A percentile compares a stretch with the other conserved stretches of the same genome.
Conservation (phyloP, 2,329 filamentous ascomycete species). For the Magnaporthiopsis incrustans region DNA sequence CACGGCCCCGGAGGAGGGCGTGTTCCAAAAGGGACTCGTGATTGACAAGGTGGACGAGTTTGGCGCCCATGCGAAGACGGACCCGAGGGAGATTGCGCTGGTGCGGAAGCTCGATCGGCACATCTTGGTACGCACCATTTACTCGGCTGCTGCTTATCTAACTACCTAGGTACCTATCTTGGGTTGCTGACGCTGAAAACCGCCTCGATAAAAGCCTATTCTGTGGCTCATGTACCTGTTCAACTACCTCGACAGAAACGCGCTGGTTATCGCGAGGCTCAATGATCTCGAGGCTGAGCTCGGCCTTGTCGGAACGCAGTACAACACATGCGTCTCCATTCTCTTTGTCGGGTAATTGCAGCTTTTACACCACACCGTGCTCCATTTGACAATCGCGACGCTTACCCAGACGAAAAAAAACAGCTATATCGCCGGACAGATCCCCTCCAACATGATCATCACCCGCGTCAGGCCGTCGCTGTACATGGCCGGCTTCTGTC, state of each 20-base stretch:
- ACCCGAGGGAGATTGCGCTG: slow-evolving; percentile 3
- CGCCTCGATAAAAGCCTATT: not conserved
- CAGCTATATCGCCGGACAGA: slow-evolving; percentile 44
- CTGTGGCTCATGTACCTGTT: slow-evolving; percentile 7
- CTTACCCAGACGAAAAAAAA: not conserved
- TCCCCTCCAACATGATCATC: slow-evolving; percentile 28
- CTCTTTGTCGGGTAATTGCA: slow-evolving; percentile 8
- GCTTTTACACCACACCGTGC: not conserved
- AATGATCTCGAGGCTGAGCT: slow-evolving; percentile 6
- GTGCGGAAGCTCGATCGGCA: slow-evolving; percentile 3
- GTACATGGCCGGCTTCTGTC: slow-evolving; percentile 31
- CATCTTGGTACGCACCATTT: slow-evolving; percentile 4
- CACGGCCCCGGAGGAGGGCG: not conserved
- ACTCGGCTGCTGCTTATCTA: no score
- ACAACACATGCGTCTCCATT: slow-evolving; percentile 9
- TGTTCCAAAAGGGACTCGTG: not conserved
- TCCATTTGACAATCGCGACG: not conserved
- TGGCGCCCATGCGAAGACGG: slow-evolving; percentile 4
- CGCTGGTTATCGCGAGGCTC: slow-evolving; percentile 4
- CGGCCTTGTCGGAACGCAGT: slow-evolving; percentile 7
- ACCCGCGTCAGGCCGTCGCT: slow-evolving; percentile 32
- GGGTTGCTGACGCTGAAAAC: not conserved
- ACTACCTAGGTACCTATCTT: not conserved
- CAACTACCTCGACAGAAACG: slow-evolving; percentile 7
- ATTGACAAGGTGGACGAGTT: slow-evolving; percentile 5